phyloP scores from a whole-genome alignment of 2,329 filamentous ascomycete species.

The Clathrospora elynae region DNA sequence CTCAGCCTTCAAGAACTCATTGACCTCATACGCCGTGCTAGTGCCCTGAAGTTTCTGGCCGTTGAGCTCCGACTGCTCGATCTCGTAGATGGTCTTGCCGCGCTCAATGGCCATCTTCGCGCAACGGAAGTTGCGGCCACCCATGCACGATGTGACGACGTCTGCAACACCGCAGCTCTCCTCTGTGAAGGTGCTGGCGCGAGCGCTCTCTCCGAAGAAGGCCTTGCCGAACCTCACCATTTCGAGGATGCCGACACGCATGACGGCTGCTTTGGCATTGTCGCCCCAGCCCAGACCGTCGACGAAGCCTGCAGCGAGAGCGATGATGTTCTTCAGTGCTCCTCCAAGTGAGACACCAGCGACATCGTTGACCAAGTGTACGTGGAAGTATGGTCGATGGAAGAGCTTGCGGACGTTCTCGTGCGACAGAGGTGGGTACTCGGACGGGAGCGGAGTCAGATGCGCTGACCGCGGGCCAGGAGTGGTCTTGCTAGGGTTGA shows the following conservation, averaged over 20 bases:
- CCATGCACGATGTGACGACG: constrained; percentile 89
- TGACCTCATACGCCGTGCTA: constrained; percentile 87
- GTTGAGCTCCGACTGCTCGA: constrained; percentile 88
- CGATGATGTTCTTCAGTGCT: constrained; percentile 95
- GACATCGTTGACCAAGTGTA: constrained; percentile 92
- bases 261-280: constrained; percentile 97
- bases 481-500: constrained; percentile 58
- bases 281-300: constrained; percentile 96
- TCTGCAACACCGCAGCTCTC: constrained; percentile 95
- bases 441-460: constrained; percentile 75
- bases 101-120: constrained; percentile 85
- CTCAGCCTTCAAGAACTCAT: constrained; percentile 80
- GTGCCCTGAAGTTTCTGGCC: constrained; percentile 97
- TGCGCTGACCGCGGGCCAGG: constrained; percentile 67
- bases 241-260: constrained; percentile 93
- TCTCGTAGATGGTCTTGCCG: constrained; percentile 78
- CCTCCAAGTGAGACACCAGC: constrained; percentile 93
- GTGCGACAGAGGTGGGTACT: constrained; percentile 88
- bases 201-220: constrained; percentile 85
- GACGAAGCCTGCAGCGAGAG: constrained; percentile 91
- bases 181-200: constrained; percentile 90
- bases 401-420: constrained; percentile 82
- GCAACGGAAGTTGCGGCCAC: constrained; percentile 92
- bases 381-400: constrained; percentile 96
- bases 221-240: constrained; percentile 95